Base-by-base conservation (phyloP, 352 stramenopile species). In the Blastocystis sp. region DNA sequence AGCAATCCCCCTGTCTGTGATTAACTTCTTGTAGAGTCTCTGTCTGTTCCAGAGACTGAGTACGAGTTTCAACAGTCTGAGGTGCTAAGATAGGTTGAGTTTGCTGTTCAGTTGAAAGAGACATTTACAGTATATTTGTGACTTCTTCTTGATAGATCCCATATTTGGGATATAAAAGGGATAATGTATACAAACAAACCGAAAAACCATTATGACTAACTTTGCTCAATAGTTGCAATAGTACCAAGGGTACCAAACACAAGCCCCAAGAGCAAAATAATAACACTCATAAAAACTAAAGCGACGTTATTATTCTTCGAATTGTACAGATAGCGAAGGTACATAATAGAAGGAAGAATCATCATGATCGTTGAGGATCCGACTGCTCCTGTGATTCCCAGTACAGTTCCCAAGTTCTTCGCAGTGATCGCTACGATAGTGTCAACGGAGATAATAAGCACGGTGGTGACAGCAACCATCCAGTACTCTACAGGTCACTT, bases 281-380 rank as follows among this genome's bases (percentile, higher is more conserved):
- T 2, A 18, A 75, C 24, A 41, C 64, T 75, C 9, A 75, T 24
- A 75, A 41, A 4, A 11, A 53, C 16, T n/a, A 75, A 47, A 75
- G 16, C n/a, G 26, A 75, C 45, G 13, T 47, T 39, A 53, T 75
- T 75, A 37, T 18, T 75, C 45, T 75, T 39, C 45, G 64, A 24
- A 24, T 75, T 75, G n/a, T n/a, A 24, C 64, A 75, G 45, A 41
- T 75, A 43, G 18, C 45, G 70, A 18, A 81, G 39, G 16, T 75
- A 81, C 70, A 81, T 81, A 76, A 81, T 39, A 8, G 50, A 64
- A 24, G 70, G 70, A 24, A 81, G 30, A 76, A 81, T 81, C 50
- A 81, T 64, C 70, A 81, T 81, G 56, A 81, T 64, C n/a, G 70
- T 76, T 9, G 70, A 81, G 6, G 50, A 76, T n/a, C 70, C 70